These are phyloP conservation scores for Wickerhamomyces sp. DNA, from an alignment of 1,139 yeast genomes.

Conservation along the genomic window DNA sequence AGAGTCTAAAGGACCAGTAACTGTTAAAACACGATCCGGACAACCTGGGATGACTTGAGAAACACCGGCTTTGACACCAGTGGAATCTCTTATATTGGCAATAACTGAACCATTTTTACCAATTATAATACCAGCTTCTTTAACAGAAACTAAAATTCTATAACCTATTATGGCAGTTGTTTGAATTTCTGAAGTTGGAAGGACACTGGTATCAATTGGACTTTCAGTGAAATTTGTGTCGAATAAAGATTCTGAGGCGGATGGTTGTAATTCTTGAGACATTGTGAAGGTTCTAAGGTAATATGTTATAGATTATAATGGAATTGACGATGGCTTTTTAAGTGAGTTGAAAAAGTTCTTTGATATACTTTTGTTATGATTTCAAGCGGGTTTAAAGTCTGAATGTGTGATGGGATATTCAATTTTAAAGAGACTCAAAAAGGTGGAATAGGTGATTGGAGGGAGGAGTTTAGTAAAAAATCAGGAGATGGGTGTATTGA, in stretches of 20 bases:
- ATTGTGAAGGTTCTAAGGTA: not conserved
- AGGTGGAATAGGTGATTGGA: not conserved
- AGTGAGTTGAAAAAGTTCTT: no score
- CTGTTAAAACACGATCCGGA: slow-evolving; percentile 78
- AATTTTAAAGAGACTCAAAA: not conserved
- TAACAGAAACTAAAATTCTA: slow-evolving; percentile 74
- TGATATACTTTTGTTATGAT: not conserved
- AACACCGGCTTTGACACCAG: slow-evolving; percentile 85
- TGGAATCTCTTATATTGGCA: slow-evolving; percentile 69
- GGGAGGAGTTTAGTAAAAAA: not conserved
- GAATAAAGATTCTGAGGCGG: slow-evolving; percentile 21
- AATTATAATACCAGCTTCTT: slow-evolving; percentile 88
- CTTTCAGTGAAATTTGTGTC: slow-evolving; percentile 21
- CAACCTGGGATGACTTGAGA: slow-evolving; percentile 79
- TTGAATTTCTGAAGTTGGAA: slow-evolving; percentile 18
- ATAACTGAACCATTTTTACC: slow-evolving; percentile 85
- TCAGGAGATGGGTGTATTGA: no score
- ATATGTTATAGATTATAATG: not conserved
- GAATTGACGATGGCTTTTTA: not conserved
- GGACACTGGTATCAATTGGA: slow-evolving; percentile 14
- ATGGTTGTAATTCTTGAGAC: slow-evolving; percentile 7
- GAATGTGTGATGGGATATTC: not conserved
- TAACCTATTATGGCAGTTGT: slow-evolving; percentile 41
- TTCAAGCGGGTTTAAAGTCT: not conserved
- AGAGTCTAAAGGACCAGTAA: slow-evolving; percentile 72